These are phyloP conservation scores for Aspergillus amoenus DNA, from an alignment of 2,329 filamentous ascomycete genomes.

Conservation along the genomic window DNA sequence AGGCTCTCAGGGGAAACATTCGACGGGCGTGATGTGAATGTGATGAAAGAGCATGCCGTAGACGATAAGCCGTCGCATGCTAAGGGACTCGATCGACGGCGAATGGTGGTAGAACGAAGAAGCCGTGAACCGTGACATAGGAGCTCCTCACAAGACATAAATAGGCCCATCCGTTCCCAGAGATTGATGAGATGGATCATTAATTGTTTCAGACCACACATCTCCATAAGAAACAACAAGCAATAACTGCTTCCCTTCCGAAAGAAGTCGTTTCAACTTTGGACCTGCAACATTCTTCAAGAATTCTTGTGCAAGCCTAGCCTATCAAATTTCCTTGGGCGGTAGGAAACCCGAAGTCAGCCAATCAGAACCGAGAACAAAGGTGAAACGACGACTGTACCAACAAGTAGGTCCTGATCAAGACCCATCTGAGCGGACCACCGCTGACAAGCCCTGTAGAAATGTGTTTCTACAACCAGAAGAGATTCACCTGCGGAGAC, in stretches of 20 bases:
- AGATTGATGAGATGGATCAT: slow-evolving; percentile 27
- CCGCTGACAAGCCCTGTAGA: slow-evolving; percentile 40
- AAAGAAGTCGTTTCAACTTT: slow-evolving; percentile 26
- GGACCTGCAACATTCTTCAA: slow-evolving; percentile 20
- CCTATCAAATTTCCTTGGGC: slow-evolving; percentile 35
- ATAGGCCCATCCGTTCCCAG: slow-evolving; percentile 35
- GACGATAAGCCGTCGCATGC: slow-evolving; percentile 34
- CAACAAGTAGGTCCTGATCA: slow-evolving; percentile 34
- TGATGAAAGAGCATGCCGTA: slow-evolving; percentile 29
- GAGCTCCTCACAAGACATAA: slow-evolving; percentile 39
- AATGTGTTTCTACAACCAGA: slow-evolving; percentile 98
- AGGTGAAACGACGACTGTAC: slow-evolving; percentile 35
- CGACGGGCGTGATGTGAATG: slow-evolving; percentile 28
- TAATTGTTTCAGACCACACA: slow-evolving; percentile 32
- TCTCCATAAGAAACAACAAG: slow-evolving; percentile 23
- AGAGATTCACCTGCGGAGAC: slow-evolving; percentile 79
- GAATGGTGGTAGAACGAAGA: slow-evolving; percentile 24
- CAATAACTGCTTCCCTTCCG: slow-evolving; percentile 17
- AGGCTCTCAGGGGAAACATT: slow-evolving; percentile 34
- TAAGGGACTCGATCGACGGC: slow-evolving; percentile 33
- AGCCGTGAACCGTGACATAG: slow-evolving; percentile 23
- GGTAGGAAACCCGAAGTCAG: slow-evolving; percentile 23
- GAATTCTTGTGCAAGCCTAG: slow-evolving; percentile 25
- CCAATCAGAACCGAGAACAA: slow-evolving; percentile 32
- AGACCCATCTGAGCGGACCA: slow-evolving; percentile 17